Percentiles rank a stretch among this genome's conserved stretches.
Evolutionary conservation across 768 basidiomycete species (phyloP).

Genomic region (Lentinus tigrinus): DNA sequence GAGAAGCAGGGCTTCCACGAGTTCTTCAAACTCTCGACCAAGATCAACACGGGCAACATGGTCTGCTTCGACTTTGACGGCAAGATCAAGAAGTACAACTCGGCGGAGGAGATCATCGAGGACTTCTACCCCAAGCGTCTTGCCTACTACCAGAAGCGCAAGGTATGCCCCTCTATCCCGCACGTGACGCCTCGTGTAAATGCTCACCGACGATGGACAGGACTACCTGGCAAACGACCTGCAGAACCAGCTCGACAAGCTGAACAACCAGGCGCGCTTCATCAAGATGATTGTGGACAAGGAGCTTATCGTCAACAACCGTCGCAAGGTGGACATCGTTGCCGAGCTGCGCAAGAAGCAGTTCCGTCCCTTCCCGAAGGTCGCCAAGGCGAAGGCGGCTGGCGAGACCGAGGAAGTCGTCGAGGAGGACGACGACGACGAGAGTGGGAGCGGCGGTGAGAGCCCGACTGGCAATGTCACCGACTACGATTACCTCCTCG

Average conservation of each 20-base stretch:
- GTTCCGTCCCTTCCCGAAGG: conserved; percentile 93
- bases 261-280: conserved; percentile 95
- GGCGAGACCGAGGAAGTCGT: conserved; percentile 63
- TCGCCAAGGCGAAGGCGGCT: conserved; percentile 59
- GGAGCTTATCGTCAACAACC: conserved; percentile 77
- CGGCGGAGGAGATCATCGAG: conserved; percentile 87
- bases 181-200: too few species aligned
- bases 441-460: conserved; percentile 45
- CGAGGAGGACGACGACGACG: conserved; percentile 53
- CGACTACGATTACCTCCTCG: conserved; percentile 91
- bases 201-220: conserved; percentile 38
- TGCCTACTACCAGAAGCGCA: conserved; percentile 93
- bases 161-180: conserved; percentile 59
- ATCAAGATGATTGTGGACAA: conserved; percentile 93
- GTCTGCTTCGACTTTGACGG: conserved; percentile 96
- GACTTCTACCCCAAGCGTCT: conserved; percentile 91
- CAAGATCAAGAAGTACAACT: conserved; percentile 91
- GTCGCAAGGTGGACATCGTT: conserved; percentile 87
- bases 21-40: conserved; percentile 85
- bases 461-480: conserved; percentile 33
- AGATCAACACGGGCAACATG: conserved; percentile 94
- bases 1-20: conserved; percentile 87
- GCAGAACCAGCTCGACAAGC: conserved; percentile 74
- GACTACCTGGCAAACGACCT: conserved; percentile 84
- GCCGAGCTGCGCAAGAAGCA: conserved; percentile 76